phyloP scores from a whole-genome alignment of 1,284 basidiomycete genomes.

The Phellinidium pouzarii region DNA sequence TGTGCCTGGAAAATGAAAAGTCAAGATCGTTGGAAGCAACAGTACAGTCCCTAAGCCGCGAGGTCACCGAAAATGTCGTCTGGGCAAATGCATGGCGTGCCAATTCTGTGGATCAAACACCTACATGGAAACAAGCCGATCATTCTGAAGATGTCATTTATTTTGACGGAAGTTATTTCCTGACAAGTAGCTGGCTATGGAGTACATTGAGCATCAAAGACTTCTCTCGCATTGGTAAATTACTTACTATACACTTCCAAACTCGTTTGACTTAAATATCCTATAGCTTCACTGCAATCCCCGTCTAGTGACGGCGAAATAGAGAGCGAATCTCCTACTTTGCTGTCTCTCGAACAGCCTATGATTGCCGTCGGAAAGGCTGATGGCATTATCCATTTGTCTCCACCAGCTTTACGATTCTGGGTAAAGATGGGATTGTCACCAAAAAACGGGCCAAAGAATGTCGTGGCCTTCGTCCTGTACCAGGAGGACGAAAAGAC shows the following conservation, averaged over 20 bases:
- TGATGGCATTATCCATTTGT: conserved; percentile 53
- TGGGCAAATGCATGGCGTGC: conserved; percentile 64
- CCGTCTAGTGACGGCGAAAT: conserved; percentile 8
- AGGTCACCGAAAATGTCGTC: conserved; percentile 59
- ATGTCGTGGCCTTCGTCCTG: conserved; percentile 59
- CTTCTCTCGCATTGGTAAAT: conserved; percentile 7
- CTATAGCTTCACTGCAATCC: conserved; percentile 1
- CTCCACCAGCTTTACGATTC: conserved; percentile 63
- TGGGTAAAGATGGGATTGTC: conserved; percentile 77
- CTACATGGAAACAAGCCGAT: conserved; percentile 1
- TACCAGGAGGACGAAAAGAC: conserved; percentile 53
- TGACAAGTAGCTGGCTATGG: conserved; percentile 2
- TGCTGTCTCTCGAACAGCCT: conserved; percentile 45
- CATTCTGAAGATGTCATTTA: not conserved
- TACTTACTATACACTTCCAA: conserved; percentile 29
- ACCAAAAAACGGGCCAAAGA: conserved; percentile 63
- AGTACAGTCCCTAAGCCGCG: conserved; percentile 50
- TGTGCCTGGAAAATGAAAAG: conserved; percentile 54
- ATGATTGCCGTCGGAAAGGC: conserved; percentile 57
- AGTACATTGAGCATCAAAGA: not conserved
- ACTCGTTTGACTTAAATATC: conserved; percentile 16
- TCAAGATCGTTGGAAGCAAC: conserved; percentile 59
- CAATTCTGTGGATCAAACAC: conserved; percentile 26
- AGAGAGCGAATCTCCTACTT: conserved; percentile 15
- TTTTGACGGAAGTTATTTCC: not conserved